phyloP scores from a whole-genome alignment of 441 rosid genomes.

The Lepidium campestre region DNA sequence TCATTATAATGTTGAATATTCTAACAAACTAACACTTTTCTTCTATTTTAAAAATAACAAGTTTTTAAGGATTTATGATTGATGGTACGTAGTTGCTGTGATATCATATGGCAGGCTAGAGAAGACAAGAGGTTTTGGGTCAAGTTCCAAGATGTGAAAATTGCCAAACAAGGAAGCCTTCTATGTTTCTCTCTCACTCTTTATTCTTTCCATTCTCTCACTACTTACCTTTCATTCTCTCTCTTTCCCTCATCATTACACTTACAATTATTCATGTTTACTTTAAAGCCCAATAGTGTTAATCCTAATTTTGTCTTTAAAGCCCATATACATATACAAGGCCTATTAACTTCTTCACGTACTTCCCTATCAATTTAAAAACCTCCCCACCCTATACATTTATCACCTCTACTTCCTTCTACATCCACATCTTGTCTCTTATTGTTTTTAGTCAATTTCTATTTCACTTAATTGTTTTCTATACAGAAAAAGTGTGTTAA shows the following conservation, averaged over 20 bases:
- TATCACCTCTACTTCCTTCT: no score
- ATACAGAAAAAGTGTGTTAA: no score
- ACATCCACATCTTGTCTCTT: no score
- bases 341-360: background rate
- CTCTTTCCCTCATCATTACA: conserved; percentile 3
- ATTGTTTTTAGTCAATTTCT: no score
- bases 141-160: conserved; percentile 11
- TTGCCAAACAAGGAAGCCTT: conserved; percentile 18
- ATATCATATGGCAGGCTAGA: background rate
- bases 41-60: background rate
- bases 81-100: conserved; percentile 6
- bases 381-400: no score
- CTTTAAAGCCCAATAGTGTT: background rate
- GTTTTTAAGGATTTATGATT: background rate
- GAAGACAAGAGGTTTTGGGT: background rate
- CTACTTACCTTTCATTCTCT: conserved; percentile 11
- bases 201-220: conserved; percentile 16
- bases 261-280: background rate
- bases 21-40: background rate
- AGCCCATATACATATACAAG: conserved; percentile 13
- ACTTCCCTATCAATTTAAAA: no score
- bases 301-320: background rate
- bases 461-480: no score
- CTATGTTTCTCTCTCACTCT: conserved; percentile 16
- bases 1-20: conserved; percentile 6